phyloP scores from a whole-genome alignment of 495 filamentous ascomycete species.

The Aspergillus carlsbadensis region DNA sequence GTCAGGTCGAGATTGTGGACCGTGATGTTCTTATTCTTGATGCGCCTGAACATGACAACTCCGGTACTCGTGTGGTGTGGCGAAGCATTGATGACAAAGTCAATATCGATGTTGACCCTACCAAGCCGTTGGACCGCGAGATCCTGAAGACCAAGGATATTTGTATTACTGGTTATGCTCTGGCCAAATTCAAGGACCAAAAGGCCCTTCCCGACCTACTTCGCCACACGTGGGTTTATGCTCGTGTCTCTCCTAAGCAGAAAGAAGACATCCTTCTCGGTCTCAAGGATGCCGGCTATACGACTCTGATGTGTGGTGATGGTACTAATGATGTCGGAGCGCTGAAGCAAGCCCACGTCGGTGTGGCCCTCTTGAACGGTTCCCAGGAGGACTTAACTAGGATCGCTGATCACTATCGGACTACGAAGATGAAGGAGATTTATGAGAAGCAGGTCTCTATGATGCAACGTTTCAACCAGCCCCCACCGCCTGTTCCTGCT shows the following conservation, averaged over 20 bases:
- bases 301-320: constrained; percentile 97
- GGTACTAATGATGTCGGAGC: constrained; percentile 98
- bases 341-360: constrained; percentile 96
- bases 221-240: constrained; percentile 95
- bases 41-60: constrained; percentile 85
- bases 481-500: constrained; percentile 80
- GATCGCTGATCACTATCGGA: constrained; percentile 89
- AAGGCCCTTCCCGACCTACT: constrained; percentile 69
- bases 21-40: constrained; percentile 93
- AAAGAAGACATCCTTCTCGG: constrained; percentile 98
- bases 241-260: constrained; percentile 95
- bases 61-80: constrained; percentile 85
- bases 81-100: constrained; percentile 89
- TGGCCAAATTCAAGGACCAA: constrained; percentile 85
- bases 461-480: constrained; percentile 93
- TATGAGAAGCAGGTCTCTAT: constrained; percentile 93
- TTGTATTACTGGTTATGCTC: constrained; percentile 92
- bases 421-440: constrained; percentile 95
- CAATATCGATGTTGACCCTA: constrained; percentile 83
- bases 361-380: constrained; percentile 93
- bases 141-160: constrained; percentile 88
- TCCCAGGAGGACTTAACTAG: constrained; percentile 85
- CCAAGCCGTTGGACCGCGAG: constrained; percentile 72
- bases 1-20: constrained; percentile 96
- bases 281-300: constrained; percentile 94